These are phyloP conservation scores for Penicillium maclennaniae DNA, from an alignment of 495 filamentous ascomycete species.

Conservation along the genomic window DNA sequence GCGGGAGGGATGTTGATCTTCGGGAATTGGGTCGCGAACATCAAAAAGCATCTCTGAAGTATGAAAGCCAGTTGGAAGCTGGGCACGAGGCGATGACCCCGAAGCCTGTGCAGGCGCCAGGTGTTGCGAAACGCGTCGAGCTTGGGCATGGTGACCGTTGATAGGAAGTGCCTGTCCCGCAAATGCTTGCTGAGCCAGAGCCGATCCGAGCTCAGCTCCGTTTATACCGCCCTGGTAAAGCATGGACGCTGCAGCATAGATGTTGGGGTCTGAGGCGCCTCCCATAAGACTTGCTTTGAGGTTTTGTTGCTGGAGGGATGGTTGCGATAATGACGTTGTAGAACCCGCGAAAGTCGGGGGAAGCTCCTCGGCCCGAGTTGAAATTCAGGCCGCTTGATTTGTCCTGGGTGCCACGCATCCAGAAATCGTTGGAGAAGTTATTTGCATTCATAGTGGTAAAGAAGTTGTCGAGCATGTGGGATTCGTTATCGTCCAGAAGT, in stretches of 20 bases:
- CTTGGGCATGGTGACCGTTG: conserved; percentile 20
- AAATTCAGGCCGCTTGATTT: conserved; percentile 47
- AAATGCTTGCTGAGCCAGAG: conserved; percentile 31
- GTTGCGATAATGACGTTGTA: conserved; percentile 57
- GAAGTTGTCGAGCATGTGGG: conserved; percentile 57
- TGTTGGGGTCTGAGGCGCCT: conserved; percentile 34
- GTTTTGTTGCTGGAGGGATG: conserved; percentile 27
- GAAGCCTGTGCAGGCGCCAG: conserved; percentile 16
- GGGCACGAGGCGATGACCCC: conserved; percentile 17
- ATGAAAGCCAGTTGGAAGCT: conserved; percentile 35
- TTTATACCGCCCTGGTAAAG: conserved; percentile 39
- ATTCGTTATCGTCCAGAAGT: conserved; percentile 58
- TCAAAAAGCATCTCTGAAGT: conserved; percentile 46
- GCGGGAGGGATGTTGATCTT: conserved; percentile 37
- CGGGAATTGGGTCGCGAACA: conserved; percentile 37
- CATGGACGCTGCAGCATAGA: conserved; percentile 51
- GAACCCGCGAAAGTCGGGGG: conserved; percentile 60
- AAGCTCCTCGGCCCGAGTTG: conserved; percentile 52
- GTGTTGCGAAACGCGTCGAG: conserved; percentile 13
- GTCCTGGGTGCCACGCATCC: conserved; percentile 37
- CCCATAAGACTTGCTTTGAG: conserved; percentile 24
- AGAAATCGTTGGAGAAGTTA: conserved; percentile 49
- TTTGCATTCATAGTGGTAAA: conserved; percentile 57
- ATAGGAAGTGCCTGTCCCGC: conserved; percentile 22
- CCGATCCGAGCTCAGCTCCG: conserved; percentile 26